Evolutionary conservation across 768 basidiomycete species (phyloP).

Genomic region (Kwoniella dejecticola): DNA sequence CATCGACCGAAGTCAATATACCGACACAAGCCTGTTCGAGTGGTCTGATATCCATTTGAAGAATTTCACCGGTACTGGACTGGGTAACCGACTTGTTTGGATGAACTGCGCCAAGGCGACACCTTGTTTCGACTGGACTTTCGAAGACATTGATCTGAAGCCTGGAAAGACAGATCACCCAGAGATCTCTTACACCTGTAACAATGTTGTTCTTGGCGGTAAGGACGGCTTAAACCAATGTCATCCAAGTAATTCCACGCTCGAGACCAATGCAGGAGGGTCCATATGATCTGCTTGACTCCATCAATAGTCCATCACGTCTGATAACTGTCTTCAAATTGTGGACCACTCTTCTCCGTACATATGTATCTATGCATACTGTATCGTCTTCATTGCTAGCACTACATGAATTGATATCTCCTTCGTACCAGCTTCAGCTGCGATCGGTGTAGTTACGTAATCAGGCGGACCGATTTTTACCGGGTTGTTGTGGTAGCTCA

Average conservation of each 20-base stretch:
- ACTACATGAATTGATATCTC: too few relatives aligned
- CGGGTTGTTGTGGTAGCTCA: too few relatives aligned
- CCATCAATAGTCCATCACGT: too few relatives aligned
- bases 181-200: slow-evolving; percentile 40
- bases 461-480: too few relatives aligned
- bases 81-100: slow-evolving; percentile 33
- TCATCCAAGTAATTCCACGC: slow-evolving; percentile 39
- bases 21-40: slow-evolving; percentile 35
- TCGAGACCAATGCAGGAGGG: slow-evolving; percentile 22
- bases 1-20: slow-evolving; percentile 18
- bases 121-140: slow-evolving; percentile 36
- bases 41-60: slow-evolving; percentile 38
- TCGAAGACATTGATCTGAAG: slow-evolving; percentile 31
- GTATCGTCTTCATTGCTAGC: too few relatives aligned
- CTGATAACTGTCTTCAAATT: too few relatives aligned
- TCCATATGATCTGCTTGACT: too few relatives aligned
- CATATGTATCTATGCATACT: too few relatives aligned
- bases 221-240: slow-evolving; percentile 38
- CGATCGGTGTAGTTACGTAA: too few relatives aligned
- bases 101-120: slow-evolving; percentile 35
- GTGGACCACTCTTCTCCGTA: too few relatives aligned
- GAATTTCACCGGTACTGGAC: slow-evolving; percentile 37
- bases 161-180: slow-evolving; percentile 35
- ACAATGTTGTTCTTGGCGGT: slow-evolving; percentile 38
- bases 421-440: too few relatives aligned